Evolutionary conservation across 1,139 yeast species (phyloP), one percentile per base, ranked within the genome.

Genomic region (Hyphopichia buzzinii): DNA sequence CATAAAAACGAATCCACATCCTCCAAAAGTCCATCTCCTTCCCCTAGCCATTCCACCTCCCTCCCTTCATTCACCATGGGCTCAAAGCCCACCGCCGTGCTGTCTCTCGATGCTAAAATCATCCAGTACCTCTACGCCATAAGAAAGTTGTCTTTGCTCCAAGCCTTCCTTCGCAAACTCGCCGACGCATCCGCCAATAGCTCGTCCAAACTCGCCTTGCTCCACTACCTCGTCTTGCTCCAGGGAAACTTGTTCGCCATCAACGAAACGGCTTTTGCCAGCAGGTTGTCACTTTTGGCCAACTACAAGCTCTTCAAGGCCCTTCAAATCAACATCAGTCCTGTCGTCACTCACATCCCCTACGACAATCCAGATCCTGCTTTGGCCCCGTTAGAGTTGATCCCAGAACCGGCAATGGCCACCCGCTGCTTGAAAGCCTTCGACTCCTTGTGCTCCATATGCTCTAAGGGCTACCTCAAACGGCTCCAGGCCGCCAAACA

Each of bases 241-340:
- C 46, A 66, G 1, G 79, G 81, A 0, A 64, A 64, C 21, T 45
- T 72, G 2, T 69, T 78, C 50, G 68, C 78, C 33, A 68, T 77
- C 31, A 73, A 71, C 43, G 83, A 77, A 27, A 49, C 47, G n/a
- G 62, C 66, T 3, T 63, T 77, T 39, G 63, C 55, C 40, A 58
- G 66, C 21, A 57, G 75, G 33, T 51, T 78, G n/a, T 73, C 64
- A 23, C 50, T 65, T 3, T 49, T 79, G 28, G 57, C 69, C 26
- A 63, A 63, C 33, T 75, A 68, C 41, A 66, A 64, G 37, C 49
- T 64, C 26, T 63, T 66, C 43, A 72, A 67, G 38, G 37, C 51
- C 0, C 26, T 60, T 1, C 54, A 59, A 3, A 49, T 68, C 4
- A 52, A 49, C 28, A 57, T 69, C 3, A 61, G 77, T 0, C 54